Evolutionary conservation across 352 stramenopile species (phyloP).

Genomic region (Globisporangium alternatum): DNA sequence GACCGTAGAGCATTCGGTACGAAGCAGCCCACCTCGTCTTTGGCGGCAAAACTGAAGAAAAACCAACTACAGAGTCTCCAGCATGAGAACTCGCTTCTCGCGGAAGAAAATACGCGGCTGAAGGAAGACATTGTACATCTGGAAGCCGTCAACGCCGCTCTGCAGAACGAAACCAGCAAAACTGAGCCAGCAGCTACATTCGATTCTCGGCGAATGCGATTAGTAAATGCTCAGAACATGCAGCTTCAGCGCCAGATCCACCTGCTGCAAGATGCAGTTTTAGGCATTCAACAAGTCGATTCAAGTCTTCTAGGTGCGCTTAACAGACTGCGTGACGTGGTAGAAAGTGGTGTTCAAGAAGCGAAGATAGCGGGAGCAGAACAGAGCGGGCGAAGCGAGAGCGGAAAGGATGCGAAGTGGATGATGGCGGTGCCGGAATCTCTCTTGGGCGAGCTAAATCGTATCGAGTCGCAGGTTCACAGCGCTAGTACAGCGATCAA

Average conservation of each 20-base stretch:
- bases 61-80: constrained; percentile 37
- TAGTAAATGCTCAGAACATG: constrained; percentile 58
- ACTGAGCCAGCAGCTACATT: constrained; percentile 17
- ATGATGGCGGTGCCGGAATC: constrained; percentile 39
- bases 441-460: constrained; percentile 31
- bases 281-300: constrained; percentile 31
- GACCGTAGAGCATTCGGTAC: constrained; percentile 24
- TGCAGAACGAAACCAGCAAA: constrained; percentile 30
- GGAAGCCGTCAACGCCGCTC: constrained; percentile 31
- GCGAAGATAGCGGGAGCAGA: constrained; percentile 41
- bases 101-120: constrained; percentile 39
- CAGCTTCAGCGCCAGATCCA: constrained; percentile 54
- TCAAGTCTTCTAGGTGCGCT: constrained; percentile 34
- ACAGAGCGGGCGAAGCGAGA: constrained; percentile 12
- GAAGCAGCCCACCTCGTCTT: constrained; percentile 20
- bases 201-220: constrained; percentile 29
- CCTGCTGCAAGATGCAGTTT: constrained; percentile 38
- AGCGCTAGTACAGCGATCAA: constrained; percentile 18
- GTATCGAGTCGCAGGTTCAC: constrained; percentile 32
- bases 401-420: constrained; percentile 28
- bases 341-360: constrained; percentile 42
- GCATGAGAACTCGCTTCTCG: constrained; percentile 36
- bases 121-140: constrained; percentile 46
- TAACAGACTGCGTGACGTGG: constrained; percentile 35
- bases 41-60: constrained; percentile 42